Base-by-base conservation (phyloP, 2,329 filamentous ascomycete genomes). In the Trematosphaeria pertusa region DNA sequence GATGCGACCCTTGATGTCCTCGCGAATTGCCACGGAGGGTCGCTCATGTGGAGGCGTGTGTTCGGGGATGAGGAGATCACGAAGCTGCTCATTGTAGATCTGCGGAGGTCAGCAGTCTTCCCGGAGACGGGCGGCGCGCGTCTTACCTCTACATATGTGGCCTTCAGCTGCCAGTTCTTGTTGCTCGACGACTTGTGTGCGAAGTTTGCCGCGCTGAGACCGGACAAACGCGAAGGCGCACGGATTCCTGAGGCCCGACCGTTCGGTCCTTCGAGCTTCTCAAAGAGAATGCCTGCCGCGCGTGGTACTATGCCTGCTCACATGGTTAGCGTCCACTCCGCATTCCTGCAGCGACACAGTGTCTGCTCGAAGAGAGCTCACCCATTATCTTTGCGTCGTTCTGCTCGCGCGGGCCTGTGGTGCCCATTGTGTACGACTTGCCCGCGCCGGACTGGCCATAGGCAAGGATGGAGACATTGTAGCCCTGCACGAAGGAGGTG, bases 371-470 rank as follows among this genome's bases (percentile, higher is more conserved):
- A 18, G 9, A 22, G 17, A 19, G 44, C 87, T 73, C 81, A 94
- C 91, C 91, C 88, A 93, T 94, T 21, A 84, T 73, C 6, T 87
- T 82, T 21, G 79, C 57, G 61, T 93, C 81, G 19, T 78, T 80
- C 65, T 95, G 88, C 64, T 97, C 92, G 17, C 73, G 73, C 2
- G 92, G 90, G 4, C 91, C 91, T 0, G 93, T 91, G 0, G 94
- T 99, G 46, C 94, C 94, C 94, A 99, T 99, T 0, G 94, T 99
- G 70, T 96, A 97, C 2, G 93, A 97, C 76, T 99, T 99, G 61
- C 94, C 94, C 9, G 94, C 91, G 46, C 94, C 94, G 20, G 94
- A 99, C 77, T 99, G 94, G 58, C 94, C 94, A 66, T 99, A 99
- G 37, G 94, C 94, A 62, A 99, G 78, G 38, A 99, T 85, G 3